Evolutionary conservation across 169 alveolate species (phyloP), one percentile per base, ranked within the genome.

Genomic region (Miamiensis avidus): DNA sequence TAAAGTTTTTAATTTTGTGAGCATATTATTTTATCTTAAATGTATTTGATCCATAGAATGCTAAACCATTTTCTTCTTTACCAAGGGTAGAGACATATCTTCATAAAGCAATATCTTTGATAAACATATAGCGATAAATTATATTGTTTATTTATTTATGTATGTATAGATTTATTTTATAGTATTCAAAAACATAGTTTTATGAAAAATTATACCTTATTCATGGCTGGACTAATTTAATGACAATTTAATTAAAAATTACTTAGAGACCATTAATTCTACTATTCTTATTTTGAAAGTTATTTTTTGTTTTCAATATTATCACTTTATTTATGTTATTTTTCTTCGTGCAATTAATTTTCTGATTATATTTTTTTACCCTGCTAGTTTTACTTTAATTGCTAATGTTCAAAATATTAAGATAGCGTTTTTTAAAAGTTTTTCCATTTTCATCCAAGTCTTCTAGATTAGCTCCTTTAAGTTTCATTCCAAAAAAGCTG

Each of bases 11-110:
- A 65, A 74, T 31, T 76, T 74, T 28, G 25, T 75, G 74, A 75
- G 75, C 34, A 75, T 75, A 31, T 75, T 81, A 30, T 29, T 72
- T n/a, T 86, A 75, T 81, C 75, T 86, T 27, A 29, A 86, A 81
- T 81, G 79, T n/a, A 81, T 31, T 34, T 76, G 81, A 28, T 86
- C 90, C 74, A 81, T 79, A 20, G 78, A 75, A 75, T 86, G 90
- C 26, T 81, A 76, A 29, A 86, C 69, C 83, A 81, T 81, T 33
- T 86, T 86, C 34, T 83, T 77, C 29, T 84, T 86, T 27, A 82
- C 76, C 79, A 74, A 86, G 26, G 90, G 90, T 26, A 86, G 79
- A 27, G 72, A n/a, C n/a, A 79, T 34, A 74, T 86, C 81, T 31
- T 86, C 82, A 74, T 81, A 81, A 27, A 49, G 73, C 31, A 86